Conservation (phyloP, 495 filamentous ascomycete genomes). For the Penicillium lagena region DNA sequence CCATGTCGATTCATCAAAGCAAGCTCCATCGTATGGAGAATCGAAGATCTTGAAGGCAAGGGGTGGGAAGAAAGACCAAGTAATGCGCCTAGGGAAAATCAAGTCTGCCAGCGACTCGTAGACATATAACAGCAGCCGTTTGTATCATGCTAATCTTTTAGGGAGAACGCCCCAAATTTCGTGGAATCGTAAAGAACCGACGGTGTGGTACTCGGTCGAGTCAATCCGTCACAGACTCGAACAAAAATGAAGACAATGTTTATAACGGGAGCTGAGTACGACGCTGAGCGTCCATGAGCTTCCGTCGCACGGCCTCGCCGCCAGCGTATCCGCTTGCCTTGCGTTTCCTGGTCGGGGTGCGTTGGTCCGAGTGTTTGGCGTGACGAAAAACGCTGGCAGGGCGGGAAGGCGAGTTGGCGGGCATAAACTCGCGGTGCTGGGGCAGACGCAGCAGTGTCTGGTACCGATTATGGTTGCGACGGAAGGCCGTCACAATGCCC, state of each 20-base stretch:
- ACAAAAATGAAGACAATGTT: constrained; percentile 1
- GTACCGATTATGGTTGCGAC: constrained; percentile 68
- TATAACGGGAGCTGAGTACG: constrained; percentile 35
- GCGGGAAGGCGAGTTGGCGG: constrained; percentile 38
- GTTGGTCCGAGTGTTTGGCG: constrained; percentile 35
- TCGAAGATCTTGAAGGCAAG: no score
- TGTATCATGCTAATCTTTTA: constrained; percentile 20
- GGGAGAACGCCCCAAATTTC: constrained; percentile 13
- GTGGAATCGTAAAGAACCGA: constrained; percentile 12
- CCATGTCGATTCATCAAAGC: not conserved
- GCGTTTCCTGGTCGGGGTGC: constrained; percentile 38
- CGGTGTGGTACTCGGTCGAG: not conserved
- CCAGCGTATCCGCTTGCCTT: constrained; percentile 31
- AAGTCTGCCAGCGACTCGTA: constrained; percentile 22
- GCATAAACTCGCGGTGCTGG: constrained; percentile 45
- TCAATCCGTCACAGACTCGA: not conserved
- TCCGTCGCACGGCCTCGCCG: constrained; percentile 41
- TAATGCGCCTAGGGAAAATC: not conserved
- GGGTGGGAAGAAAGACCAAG: constrained; percentile 1
- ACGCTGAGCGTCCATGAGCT: constrained; percentile 41
- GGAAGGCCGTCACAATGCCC: constrained; percentile 70
- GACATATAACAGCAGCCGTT: constrained; percentile 15
- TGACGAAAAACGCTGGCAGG: constrained; percentile 44
- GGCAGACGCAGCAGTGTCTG: constrained; percentile 60
- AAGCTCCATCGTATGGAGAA: no score